A percentile compares a stretch with the other conserved stretches of the same genome.
Evolutionary conservation across 495 filamentous ascomycete species (phyloP).

Genomic region (Astrocystis sublimbata): DNA sequence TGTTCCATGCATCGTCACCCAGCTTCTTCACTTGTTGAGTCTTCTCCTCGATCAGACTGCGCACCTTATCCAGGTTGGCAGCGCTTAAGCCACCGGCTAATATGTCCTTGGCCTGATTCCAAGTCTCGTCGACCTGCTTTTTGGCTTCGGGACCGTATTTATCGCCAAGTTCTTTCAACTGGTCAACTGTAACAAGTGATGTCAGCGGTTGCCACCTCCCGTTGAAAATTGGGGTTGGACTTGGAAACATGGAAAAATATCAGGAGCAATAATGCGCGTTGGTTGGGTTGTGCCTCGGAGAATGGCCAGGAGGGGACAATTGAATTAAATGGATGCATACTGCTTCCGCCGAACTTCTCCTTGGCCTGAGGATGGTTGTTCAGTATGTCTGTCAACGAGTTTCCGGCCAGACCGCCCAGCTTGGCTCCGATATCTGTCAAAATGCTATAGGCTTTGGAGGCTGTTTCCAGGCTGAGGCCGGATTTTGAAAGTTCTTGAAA

Average conservation of each 20-base stretch:
- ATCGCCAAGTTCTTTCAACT: slow-evolving; percentile 64
- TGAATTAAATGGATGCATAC: too few species aligned
- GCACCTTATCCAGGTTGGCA: slow-evolving; percentile 52
- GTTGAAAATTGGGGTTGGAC: too few species aligned
- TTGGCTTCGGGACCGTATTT: slow-evolving; percentile 67
- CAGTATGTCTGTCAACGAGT: slow-evolving; percentile 58
- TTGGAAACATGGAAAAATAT: too few species aligned
- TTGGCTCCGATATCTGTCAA: slow-evolving; percentile 53
- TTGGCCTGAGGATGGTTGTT: slow-evolving; percentile 67
- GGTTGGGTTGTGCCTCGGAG: too few species aligned
- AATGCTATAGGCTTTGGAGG: slow-evolving; percentile 52
- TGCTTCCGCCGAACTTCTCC: slow-evolving; percentile 63
- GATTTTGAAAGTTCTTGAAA: slow-evolving; percentile 51
- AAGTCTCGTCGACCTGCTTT: slow-evolving; percentile 67
- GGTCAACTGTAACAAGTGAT: too few species aligned
- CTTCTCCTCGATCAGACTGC: slow-evolving; percentile 65
- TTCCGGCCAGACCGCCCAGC: slow-evolving; percentile 55
- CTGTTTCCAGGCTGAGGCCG: slow-evolving; percentile 55
- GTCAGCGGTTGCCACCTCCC: too few species aligned
- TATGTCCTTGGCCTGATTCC: slow-evolving; percentile 58
- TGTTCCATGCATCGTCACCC: slow-evolving; percentile 64
- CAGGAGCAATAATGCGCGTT: too few species aligned
- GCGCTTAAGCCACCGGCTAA: slow-evolving; percentile 53
- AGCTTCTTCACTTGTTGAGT: slow-evolving; percentile 59
- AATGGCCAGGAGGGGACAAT: too few species aligned